These are phyloP conservation scores for Oenanthe sinensis DNA, from an alignment of 129 eudicot species.

Conservation along the genomic window DNA sequence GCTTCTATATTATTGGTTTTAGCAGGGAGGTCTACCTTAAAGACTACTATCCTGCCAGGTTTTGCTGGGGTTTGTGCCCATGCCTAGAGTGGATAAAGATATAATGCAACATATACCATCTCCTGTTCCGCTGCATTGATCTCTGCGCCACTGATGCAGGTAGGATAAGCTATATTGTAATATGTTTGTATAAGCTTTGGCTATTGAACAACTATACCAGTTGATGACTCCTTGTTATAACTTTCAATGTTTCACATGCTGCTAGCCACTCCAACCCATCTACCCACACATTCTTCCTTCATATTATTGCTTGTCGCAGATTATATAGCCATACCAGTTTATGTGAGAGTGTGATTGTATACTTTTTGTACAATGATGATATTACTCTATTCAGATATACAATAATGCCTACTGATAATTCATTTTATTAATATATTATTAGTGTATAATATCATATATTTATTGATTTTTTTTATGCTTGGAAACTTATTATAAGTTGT, in stretches of 20 bases:
- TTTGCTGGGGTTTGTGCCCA: slow-evolving; percentile 96
- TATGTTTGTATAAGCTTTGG: not conserved
- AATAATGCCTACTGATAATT: not conserved
- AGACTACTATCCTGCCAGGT: slow-evolving; percentile 83
- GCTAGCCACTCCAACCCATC: not conserved
- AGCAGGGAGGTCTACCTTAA: slow-evolving; percentile 75
- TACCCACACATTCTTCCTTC: not conserved
- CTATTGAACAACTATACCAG: not conserved
- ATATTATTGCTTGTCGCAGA: not conserved
- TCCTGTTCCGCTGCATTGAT: not conserved
- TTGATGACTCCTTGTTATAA: not conserved
- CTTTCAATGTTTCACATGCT: not conserved
- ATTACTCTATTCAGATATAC: not conserved
- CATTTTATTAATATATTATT: too few relatives aligned
- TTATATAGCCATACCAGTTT: not conserved
- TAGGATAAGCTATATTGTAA: not conserved
- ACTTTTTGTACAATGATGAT: not conserved
- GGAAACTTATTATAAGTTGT: too few relatives aligned
- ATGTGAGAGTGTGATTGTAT: not conserved
- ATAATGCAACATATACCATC: slow-evolving; percentile 9
- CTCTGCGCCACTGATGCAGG: not conserved
- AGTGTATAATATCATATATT: too few relatives aligned
- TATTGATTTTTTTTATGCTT: too few relatives aligned
- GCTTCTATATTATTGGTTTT: slow-evolving; percentile 79
- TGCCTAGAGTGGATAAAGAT: slow-evolving; percentile 85